These are phyloP conservation scores for Pythium biforme DNA, from an alignment of 352 stramenopile species.

Conservation along the genomic window DNA sequence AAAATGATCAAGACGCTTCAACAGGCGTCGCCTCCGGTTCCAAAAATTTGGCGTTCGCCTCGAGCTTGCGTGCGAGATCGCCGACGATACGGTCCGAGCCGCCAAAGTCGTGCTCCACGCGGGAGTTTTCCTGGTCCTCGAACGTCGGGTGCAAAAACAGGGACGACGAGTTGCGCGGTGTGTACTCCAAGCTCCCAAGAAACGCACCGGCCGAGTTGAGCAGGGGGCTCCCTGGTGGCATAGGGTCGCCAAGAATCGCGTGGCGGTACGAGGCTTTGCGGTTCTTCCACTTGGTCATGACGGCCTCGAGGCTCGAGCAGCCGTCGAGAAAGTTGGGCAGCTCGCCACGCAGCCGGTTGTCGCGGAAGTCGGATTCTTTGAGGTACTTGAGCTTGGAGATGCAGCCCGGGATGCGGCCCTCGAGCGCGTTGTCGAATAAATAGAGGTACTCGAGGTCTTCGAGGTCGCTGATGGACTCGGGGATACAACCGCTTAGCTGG, in stretches of 20 bases:
- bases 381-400: slow-evolving; percentile 77
- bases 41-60: slow-evolving; percentile 14
- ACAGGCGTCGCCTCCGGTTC: slow-evolving; percentile 23
- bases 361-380: slow-evolving; percentile 76
- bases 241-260: slow-evolving; percentile 64
- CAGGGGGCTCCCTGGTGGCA: slow-evolving; percentile 30
- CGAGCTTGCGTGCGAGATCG: slow-evolving; percentile 47
- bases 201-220: slow-evolving; percentile 33
- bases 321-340: slow-evolving; percentile 82
- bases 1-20: slow-evolving; percentile 25
- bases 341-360: slow-evolving; percentile 70
- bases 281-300: slow-evolving; percentile 86
- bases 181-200: slow-evolving; percentile 48
- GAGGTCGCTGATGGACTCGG: slow-evolving; percentile 63
- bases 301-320: slow-evolving; percentile 71
- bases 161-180: slow-evolving; percentile 53
- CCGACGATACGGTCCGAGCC: slow-evolving; percentile 47
- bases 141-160: slow-evolving; percentile 65
- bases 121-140: slow-evolving; percentile 43
- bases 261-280: slow-evolving; percentile 78
- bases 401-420: slow-evolving; percentile 61
- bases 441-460: slow-evolving; percentile 84
- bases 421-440: slow-evolving; percentile 82
- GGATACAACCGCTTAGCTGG: slow-evolving; percentile 66
- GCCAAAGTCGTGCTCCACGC: slow-evolving; percentile 55